Base-by-base conservation (phyloP, 108 stramenopile species). In the Cyclotella kingstonii region DNA sequence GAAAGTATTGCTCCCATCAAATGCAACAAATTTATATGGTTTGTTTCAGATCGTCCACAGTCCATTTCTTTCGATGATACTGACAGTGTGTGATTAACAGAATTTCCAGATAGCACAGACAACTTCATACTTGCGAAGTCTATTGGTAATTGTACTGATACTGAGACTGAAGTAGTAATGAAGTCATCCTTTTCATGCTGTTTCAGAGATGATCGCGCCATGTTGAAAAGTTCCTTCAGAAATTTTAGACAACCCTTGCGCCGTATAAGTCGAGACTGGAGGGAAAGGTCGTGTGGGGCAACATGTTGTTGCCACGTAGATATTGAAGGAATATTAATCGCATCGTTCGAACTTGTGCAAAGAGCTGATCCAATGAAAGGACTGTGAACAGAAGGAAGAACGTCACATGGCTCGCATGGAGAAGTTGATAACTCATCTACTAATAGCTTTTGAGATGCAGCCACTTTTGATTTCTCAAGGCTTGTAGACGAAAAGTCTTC, bases 121-220 rank as follows among this genome's bases (percentile, higher is more conserved):
- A 19, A 1, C 15, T 44, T 28, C 19, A 31, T 45, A n/a, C 34
- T 23, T 4, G 29, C 17, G 44, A 5, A 41, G 26, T 23, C 48
- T 9, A 36, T 19, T 15, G 23, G 2, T 5, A 67, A 28, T 22
- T 80, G 68, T 26, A 87, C 74, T 31, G 83, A 67, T 70, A 85
- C 69, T 2, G 73, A 66, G 14, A 84, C 81, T 29, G 85, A 69
- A 29, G 68, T 76, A 12, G 80, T 66, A 72, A 84, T 84, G 60
- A 94, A 94, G 39, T 90, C 87, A 54, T 90, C 92, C 55, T 86
- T 90, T 42, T 90, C 92, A 27, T 66, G 78, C 55, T 89, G 92
- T 42, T 94, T 84, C 38, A 94, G 66, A 3, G 84, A 84, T 51
- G 73, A 62, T 44, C 87, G 82, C 7, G 87, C 89, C 92, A 90